phyloP scores from a whole-genome alignment of 2,329 filamentous ascomycete genomes.

The Onygenales sp. region DNA sequence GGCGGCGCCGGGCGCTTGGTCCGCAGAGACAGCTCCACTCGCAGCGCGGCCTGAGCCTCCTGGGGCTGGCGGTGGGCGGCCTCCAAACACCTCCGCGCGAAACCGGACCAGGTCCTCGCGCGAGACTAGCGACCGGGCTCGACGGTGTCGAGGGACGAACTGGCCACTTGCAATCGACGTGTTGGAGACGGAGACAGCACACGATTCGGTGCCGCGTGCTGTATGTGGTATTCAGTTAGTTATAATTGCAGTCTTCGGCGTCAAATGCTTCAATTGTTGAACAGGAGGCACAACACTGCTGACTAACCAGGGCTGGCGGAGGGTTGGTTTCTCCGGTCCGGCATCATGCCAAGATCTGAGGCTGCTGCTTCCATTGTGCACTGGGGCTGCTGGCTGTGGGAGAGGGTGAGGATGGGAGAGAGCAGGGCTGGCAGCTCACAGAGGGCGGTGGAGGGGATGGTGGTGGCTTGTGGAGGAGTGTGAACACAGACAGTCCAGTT shows the following conservation, averaged over 20 bases:
- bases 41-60: background rate
- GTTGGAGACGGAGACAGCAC: slow-evolving; percentile 8
- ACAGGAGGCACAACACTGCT: background rate
- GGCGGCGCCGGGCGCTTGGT: slow-evolving; percentile 2
- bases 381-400: too few relatives aligned
- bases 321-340: too few relatives aligned
- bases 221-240: too few relatives aligned
- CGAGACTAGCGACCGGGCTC: slow-evolving; percentile 10
- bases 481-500: too few relatives aligned
- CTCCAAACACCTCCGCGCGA: slow-evolving; percentile 9
- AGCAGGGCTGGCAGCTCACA: too few relatives aligned
- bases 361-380: too few relatives aligned
- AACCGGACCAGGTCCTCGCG: slow-evolving; percentile 11
- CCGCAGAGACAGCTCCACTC: background rate
- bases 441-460: too few relatives aligned
- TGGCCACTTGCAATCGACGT: slow-evolving; percentile 1
- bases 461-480: too few relatives aligned
- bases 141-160: slow-evolving; percentile 11
- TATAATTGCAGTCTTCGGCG: too few relatives aligned
- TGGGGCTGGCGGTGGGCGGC: slow-evolving; percentile 3
- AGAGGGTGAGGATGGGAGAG: too few relatives aligned
- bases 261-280: too few relatives aligned
- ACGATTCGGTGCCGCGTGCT: background rate
- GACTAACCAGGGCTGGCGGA: background rate
- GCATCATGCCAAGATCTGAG: too few relatives aligned